Evolutionary conservation across 73 alveolate genomes (phyloP).

Genomic region (Durusdinium trenchii): DNA sequence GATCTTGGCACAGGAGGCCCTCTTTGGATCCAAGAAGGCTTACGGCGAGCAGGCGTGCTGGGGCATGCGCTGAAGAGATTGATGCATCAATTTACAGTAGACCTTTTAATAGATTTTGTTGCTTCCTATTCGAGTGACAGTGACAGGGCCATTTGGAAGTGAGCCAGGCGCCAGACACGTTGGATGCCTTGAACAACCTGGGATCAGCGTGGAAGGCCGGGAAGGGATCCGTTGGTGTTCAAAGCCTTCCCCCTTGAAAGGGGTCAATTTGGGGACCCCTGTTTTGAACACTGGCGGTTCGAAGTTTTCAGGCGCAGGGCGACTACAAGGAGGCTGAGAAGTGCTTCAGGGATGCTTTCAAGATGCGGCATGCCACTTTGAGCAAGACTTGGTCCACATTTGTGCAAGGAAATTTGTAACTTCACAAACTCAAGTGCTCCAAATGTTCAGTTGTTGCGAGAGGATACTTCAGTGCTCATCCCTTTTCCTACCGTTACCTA

Average conservation of each 20-base stretch:
- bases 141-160: not conserved
- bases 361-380: constrained; percentile 46
- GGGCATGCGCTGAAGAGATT: not conserved
- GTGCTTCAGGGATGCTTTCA: constrained; percentile 79
- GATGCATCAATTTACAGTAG: not conserved
- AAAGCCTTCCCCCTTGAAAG: too few relatives aligned
- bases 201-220: constrained; percentile 91
- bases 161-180: constrained; percentile 63
- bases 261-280: not conserved
- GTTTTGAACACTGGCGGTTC: not conserved
- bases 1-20: constrained; percentile 81
- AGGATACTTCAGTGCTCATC: too few relatives aligned
- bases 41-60: constrained; percentile 65
- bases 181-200: constrained; percentile 88
- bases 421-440: too few relatives aligned
- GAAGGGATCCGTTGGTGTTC: not conserved
- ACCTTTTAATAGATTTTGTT: not conserved
- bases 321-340: constrained; percentile 85
- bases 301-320: constrained; percentile 65
- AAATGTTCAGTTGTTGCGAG: too few relatives aligned
- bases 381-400: too few relatives aligned
- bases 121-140: not conserved
- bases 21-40: constrained; percentile 68
- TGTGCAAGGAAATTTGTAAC: too few relatives aligned
- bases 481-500: too few relatives aligned